A percentile compares a stretch with the other conserved stretches of the same genome.
These are phyloP conservation scores for Penicillium glabrum DNA, from an alignment of 2,329 filamentous ascomycete species.

Conservation along the genomic window DNA sequence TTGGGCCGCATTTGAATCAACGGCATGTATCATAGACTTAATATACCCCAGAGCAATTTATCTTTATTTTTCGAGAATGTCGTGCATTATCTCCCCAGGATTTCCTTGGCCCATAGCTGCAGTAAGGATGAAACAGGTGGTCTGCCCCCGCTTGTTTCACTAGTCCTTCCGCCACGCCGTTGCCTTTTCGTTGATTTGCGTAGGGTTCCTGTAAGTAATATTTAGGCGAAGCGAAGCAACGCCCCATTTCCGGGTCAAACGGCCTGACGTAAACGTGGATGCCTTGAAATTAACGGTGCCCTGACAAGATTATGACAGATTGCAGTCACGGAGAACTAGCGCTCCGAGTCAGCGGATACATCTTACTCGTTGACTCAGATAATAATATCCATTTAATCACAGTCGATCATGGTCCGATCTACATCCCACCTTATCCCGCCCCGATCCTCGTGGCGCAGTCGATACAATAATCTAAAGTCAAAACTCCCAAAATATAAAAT, in stretches of 20 bases:
- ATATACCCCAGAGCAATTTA: conserved; percentile 36
- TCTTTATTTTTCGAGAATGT: conserved; percentile 13
- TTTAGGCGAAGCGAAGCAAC: background rate
- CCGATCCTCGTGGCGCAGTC: background rate
- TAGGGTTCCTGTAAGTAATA: background rate
- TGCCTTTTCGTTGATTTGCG: background rate
- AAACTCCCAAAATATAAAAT: background rate
- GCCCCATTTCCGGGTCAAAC: background rate
- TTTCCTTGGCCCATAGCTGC: background rate
- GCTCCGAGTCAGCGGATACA: too few relatives aligned
- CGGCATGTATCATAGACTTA: conserved; percentile 41
- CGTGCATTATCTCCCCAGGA: conserved; percentile 20
- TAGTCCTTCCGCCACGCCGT: background rate
- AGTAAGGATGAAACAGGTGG: conserved; percentile 13
- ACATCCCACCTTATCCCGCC: background rate
- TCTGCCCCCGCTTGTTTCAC: conserved; percentile 18
- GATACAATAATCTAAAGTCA: background rate
- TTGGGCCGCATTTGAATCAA: conserved; percentile 28
- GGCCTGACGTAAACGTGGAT: background rate
- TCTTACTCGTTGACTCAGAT: background rate
- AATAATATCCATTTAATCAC: background rate
- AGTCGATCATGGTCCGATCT: background rate
- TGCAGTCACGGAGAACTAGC: too few relatives aligned
- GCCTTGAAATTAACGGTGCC: too few relatives aligned
- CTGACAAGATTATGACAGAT: too few relatives aligned